Percentiles rank a stretch among this genome's conserved stretches.
Evolutionary conservation across 2,329 filamentous ascomycete genomes (phyloP).

Genomic region (Colletotrichum incanum): DNA sequence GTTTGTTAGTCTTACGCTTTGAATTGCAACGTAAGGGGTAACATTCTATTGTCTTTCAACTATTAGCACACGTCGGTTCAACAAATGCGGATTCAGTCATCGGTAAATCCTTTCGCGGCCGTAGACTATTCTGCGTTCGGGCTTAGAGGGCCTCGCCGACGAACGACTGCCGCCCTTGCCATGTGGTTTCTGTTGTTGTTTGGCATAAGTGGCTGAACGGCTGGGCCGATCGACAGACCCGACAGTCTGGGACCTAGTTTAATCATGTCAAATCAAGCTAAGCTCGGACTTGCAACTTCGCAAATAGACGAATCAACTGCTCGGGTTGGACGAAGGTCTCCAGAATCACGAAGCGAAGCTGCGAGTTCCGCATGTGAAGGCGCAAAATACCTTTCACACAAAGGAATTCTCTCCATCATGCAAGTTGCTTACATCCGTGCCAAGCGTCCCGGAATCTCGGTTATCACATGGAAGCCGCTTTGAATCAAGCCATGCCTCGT

Average conservation of each 20-base stretch:
- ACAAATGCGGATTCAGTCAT: background rate
- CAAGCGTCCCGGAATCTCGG: conserved; percentile 2
- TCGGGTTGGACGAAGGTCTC: background rate
- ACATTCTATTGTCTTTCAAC: background rate
- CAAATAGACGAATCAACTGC: conserved; percentile 12
- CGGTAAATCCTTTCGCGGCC: conserved; percentile 12
- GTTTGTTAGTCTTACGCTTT: background rate
- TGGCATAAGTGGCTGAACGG: conserved; percentile 10
- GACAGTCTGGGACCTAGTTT: conserved; percentile 20
- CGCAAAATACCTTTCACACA: background rate
- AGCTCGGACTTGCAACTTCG: conserved; percentile 20
- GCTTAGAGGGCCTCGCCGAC: background rate
- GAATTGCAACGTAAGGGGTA: background rate
- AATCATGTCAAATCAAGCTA: background rate
- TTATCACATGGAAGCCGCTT: background rate
- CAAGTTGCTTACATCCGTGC: background rate
- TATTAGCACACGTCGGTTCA: background rate
- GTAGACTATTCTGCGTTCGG: conserved; percentile 21
- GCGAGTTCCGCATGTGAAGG: conserved; percentile 6
- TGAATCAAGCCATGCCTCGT: background rate
- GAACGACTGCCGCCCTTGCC: background rate
- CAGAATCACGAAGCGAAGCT: background rate
- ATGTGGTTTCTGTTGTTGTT: conserved; percentile 18
- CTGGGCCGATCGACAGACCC: conserved; percentile 25
- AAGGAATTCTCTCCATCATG: background rate